phyloP scores from a whole-genome alignment of 495 filamentous ascomycete genomes.

The Daldinia caldariorum region DNA sequence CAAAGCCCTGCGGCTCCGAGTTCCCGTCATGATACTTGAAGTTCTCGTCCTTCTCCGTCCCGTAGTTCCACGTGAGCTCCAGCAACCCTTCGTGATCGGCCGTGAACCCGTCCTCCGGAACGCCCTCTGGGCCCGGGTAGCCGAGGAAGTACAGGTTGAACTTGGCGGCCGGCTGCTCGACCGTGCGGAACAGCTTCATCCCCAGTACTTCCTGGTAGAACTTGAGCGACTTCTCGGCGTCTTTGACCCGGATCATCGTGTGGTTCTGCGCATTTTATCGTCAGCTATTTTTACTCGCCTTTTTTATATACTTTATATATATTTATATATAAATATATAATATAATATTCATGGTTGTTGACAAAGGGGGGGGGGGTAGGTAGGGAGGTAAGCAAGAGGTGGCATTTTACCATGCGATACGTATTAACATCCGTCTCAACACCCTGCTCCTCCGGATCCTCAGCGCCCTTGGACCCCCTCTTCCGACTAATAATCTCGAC shows the following conservation, averaged over 20 bases:
- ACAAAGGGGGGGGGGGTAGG: too few species aligned
- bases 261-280: conserved; percentile 69
- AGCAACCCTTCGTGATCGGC: conserved; percentile 82
- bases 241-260: conserved; percentile 97
- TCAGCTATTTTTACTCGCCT: conserved; percentile 41
- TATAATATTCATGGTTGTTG: too few species aligned
- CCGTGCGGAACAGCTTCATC: conserved; percentile 80
- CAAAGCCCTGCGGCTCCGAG: conserved; percentile 89
- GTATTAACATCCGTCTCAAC: conserved; percentile 53
- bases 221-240: conserved; percentile 79
- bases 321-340: too few species aligned
- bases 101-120: conserved; percentile 61
- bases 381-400: background rate
- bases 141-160: conserved; percentile 96
- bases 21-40: conserved; percentile 96
- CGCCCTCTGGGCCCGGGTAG: conserved; percentile 66
- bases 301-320: too few species aligned
- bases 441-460: conserved; percentile 50
- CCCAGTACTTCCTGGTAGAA: conserved; percentile 94
- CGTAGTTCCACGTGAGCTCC: conserved; percentile 96
- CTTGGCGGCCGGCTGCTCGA: conserved; percentile 71
- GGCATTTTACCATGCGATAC: conserved; percentile 54
- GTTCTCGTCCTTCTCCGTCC: conserved; percentile 86
- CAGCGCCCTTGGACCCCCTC: conserved; percentile 42
- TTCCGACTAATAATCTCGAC: conserved; percentile 72